Conservation (phyloP, 2,329 filamentous ascomycete genomes). For the Colletotrichum siamense region DNA sequence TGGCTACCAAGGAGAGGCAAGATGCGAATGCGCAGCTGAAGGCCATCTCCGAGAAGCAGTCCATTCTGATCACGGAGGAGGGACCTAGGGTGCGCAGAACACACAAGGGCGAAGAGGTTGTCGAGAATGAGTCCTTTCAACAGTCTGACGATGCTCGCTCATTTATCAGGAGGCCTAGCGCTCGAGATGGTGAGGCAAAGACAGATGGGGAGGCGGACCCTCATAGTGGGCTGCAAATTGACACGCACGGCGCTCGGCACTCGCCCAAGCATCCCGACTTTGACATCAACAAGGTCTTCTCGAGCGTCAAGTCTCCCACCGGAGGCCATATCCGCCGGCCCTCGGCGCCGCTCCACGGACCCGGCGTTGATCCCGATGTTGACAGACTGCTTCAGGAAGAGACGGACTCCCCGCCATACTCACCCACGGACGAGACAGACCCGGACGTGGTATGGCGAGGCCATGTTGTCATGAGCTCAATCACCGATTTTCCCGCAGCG, state of each 20-base stretch:
- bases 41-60: slow-evolving; percentile 80
- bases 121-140: slow-evolving; percentile 74
- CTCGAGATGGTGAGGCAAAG: slow-evolving; percentile 28
- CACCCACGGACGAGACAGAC: slow-evolving; percentile 76
- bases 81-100: slow-evolving; percentile 83
- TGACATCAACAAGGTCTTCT: slow-evolving; percentile 86
- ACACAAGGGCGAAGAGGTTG: slow-evolving; percentile 92
- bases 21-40: slow-evolving; percentile 78
- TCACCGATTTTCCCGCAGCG: slow-evolving; percentile 77
- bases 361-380: slow-evolving; percentile 84
- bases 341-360: slow-evolving; percentile 57
- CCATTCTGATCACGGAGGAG: slow-evolving; percentile 80
- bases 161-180: slow-evolving; percentile 38
- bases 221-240: slow-evolving; percentile 46
- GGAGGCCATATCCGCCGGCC: slow-evolving; percentile 50
- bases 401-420: slow-evolving; percentile 82
- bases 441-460: slow-evolving; percentile 82
- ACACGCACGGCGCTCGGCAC: slow-evolving; percentile 45
- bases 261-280: slow-evolving; percentile 68
- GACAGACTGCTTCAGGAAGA: slow-evolving; percentile 85
- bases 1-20: slow-evolving; percentile 91
- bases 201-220: slow-evolving; percentile 28
- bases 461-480: slow-evolving; percentile 75
- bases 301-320: slow-evolving; percentile 78
- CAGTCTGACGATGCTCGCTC: slow-evolving; percentile 37